These are phyloP conservation scores for Lycium ferocissimum DNA, from an alignment of 257 asterid genomes.

Conservation along the genomic window DNA sequence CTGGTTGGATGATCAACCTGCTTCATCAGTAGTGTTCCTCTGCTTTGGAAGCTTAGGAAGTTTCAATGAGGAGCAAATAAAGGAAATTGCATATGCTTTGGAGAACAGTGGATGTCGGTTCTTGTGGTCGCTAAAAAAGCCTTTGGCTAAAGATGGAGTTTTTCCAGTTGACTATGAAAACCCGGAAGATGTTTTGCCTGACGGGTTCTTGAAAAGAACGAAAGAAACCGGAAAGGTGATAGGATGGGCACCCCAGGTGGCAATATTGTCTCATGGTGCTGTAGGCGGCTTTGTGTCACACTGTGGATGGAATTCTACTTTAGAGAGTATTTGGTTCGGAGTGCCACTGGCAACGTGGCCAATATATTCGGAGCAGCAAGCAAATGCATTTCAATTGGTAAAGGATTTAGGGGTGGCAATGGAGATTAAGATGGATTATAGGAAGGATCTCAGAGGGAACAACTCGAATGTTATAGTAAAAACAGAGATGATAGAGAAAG, in stretches of 20 bases:
- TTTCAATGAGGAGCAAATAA: conserved; percentile 34
- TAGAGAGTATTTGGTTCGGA: conserved; percentile 41
- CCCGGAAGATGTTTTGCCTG: conserved; percentile 32
- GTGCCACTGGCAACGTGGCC: conserved; percentile 44
- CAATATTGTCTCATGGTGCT: conserved; percentile 28
- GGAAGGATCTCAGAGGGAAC: not conserved
- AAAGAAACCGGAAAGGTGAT: conserved; percentile 30
- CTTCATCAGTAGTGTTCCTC: conserved; percentile 37
- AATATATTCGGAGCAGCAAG: conserved; percentile 44
- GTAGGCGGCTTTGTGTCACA: conserved; percentile 41
- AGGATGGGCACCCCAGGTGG: conserved; percentile 38
- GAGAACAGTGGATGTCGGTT: conserved; percentile 35
- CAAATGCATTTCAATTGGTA: conserved; percentile 41
- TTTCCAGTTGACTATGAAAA: conserved; percentile 22
- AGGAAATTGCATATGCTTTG: conserved; percentile 37
- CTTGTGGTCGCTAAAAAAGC: conserved; percentile 39
- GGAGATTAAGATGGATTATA: conserved; percentile 42
- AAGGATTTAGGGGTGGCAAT: conserved; percentile 40
- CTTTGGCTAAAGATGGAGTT: not conserved
- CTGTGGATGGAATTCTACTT: conserved; percentile 39
- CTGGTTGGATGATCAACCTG: conserved; percentile 39
- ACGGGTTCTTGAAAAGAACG: conserved; percentile 40
- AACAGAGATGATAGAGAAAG: conserved; percentile 30
- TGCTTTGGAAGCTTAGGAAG: conserved; percentile 43
- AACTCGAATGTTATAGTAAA: not conserved